Percentiles rank a stretch among this genome's conserved stretches.
Conservation (phyloP, 2,329 filamentous ascomycete genomes). For the Apiospora sp. region DNA sequence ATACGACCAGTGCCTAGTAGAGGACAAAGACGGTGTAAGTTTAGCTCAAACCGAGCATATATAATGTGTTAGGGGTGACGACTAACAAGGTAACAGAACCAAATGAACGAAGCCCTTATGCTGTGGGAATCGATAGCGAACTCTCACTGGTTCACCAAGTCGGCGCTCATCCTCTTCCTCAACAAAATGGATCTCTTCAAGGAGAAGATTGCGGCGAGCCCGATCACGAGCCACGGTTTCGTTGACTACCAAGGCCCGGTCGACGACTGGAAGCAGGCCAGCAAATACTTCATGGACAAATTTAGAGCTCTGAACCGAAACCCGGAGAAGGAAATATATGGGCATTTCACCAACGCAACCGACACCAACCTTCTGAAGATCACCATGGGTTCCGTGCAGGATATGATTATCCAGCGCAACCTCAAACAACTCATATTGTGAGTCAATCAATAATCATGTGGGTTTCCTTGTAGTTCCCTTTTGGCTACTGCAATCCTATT, state of each 20-base stretch:
- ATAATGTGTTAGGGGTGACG: conserved; percentile 26
- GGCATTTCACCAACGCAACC: conserved; percentile 69
- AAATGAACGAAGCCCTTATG: conserved; percentile 92
- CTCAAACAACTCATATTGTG: conserved; percentile 80
- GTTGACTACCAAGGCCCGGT: conserved; percentile 79
- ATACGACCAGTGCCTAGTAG: conserved; percentile 94
- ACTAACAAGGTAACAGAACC: conserved; percentile 64
- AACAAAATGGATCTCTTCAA: conserved; percentile 91
- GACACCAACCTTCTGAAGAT: conserved; percentile 82
- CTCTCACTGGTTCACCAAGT: conserved; percentile 85
- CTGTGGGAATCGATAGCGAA: conserved; percentile 87
- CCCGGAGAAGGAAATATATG: conserved; percentile 69
- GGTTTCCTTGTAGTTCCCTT: conserved; percentile 27
- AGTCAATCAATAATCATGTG: conserved; percentile 44
- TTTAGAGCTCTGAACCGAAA: conserved; percentile 79
- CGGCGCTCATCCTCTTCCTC: conserved; percentile 82
- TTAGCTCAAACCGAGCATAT: conserved; percentile 11
- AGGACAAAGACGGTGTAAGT: conserved; percentile 94
- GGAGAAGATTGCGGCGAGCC: conserved; percentile 74
- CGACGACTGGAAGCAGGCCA: conserved; percentile 76
- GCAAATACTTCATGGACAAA: conserved; percentile 83
- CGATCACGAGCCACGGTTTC: conserved; percentile 77
- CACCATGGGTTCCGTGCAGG: conserved; percentile 85
- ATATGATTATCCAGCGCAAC: conserved; percentile 88
- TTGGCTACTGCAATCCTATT: conserved; percentile 8